phyloP scores from a whole-genome alignment of 148 eudicot species.

The Camellia japonica region DNA sequence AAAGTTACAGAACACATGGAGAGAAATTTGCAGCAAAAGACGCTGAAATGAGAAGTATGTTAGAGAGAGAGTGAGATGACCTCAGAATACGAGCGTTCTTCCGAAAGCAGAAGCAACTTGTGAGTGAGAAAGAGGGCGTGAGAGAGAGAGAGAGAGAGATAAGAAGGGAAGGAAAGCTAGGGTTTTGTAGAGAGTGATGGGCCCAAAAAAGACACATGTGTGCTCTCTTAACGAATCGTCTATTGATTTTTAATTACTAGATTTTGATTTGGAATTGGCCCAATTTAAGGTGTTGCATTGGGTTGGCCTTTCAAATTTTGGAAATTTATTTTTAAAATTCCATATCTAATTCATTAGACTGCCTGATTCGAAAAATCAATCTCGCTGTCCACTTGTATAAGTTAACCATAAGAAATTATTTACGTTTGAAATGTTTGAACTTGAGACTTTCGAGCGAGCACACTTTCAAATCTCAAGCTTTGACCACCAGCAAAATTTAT shows the following conservation, averaged over 20 bases:
- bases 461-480: no score
- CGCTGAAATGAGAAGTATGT: background rate
- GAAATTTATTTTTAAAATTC: no score
- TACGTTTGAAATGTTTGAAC: no score
- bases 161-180: background rate
- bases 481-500: no score
- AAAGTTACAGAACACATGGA: background rate
- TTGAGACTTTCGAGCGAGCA: no score
- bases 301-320: no score
- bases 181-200: slow-evolving; percentile 14
- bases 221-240: background rate
- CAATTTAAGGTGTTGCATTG: no score
- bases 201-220: background rate
- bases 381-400: no score
- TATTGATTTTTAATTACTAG: background rate
- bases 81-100: background rate
- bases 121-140: background rate
- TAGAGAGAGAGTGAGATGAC: background rate
- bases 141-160: background rate
- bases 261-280: no score
- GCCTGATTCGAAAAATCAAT: no score
- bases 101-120: slow-evolving; percentile 1
- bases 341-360: no score
- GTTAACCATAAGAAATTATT: no score
- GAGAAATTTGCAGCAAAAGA: background rate